These are phyloP conservation scores for Fraxinus sp. DNA, from an alignment of 305 asterid genomes.

Conservation along the genomic window DNA sequence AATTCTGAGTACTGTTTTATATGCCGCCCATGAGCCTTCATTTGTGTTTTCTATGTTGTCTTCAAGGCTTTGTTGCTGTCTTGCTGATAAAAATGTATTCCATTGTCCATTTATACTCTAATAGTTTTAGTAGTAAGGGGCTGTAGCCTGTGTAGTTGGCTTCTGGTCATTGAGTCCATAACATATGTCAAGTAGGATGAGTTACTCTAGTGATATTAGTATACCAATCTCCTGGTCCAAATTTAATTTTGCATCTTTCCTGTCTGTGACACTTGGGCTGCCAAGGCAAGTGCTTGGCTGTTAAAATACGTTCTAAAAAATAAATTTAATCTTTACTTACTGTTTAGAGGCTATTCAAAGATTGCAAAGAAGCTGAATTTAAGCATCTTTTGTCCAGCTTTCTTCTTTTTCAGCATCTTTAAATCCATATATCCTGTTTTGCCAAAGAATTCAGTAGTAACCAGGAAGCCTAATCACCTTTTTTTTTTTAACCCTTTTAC, in stretches of 20 bases:
- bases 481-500: background rate
- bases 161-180: background rate
- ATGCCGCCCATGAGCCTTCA: background rate
- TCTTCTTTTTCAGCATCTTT: background rate
- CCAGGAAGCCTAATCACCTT: background rate
- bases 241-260: background rate
- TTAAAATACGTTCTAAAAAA: background rate
- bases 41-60: conserved; percentile 2
- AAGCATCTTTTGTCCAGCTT: background rate
- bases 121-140: background rate
- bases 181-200: background rate
- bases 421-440: background rate
- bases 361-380: background rate
- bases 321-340: background rate
- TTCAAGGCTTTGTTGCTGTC: background rate
- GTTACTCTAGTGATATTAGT: conserved; percentile 6
- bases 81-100: background rate
- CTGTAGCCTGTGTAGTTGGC: background rate
- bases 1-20: background rate
- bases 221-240: background rate
- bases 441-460: background rate
- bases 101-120: background rate
- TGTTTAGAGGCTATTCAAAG: background rate
- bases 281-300: background rate
- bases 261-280: background rate